Evolutionary conservation across 495 filamentous ascomycete species (phyloP).

Genomic region (Daldinia caldariorum): DNA sequence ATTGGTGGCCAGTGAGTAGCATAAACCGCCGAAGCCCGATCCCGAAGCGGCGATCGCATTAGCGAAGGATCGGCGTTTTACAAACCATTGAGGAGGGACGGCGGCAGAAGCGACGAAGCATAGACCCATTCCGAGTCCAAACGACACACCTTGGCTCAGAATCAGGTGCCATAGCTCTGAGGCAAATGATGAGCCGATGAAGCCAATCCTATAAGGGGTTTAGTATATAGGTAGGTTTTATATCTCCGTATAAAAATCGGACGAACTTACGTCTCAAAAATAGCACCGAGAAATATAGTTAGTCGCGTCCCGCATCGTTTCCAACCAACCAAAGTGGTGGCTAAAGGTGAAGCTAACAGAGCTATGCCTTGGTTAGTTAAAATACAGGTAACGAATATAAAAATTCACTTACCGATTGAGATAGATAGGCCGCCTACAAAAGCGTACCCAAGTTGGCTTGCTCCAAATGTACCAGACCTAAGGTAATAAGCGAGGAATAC

Average conservation of each 20-base stretch:
- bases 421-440: slow-evolving; percentile 79
- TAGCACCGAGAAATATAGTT: slow-evolving; percentile 68
- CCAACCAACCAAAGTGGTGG: slow-evolving; percentile 65
- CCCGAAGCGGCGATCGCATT: slow-evolving; percentile 78
- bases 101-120: slow-evolving; percentile 76
- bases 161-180: slow-evolving; percentile 76
- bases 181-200: slow-evolving; percentile 75
- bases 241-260: background rate
- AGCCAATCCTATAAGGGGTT: slow-evolving; percentile 51
- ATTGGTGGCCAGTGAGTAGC: slow-evolving; percentile 65
- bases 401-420: slow-evolving; percentile 55
- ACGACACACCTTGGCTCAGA: slow-evolving; percentile 78
- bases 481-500: slow-evolving; percentile 80
- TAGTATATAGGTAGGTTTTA: background rate
- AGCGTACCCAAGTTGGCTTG: slow-evolving; percentile 70
- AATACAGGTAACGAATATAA: background rate
- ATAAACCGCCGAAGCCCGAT: slow-evolving; percentile 78
- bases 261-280: slow-evolving; percentile 63
- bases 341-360: slow-evolving; percentile 71
- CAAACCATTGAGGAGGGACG: slow-evolving; percentile 84
- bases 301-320: slow-evolving; percentile 61
- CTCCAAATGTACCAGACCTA: slow-evolving; percentile 64
- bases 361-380: slow-evolving; percentile 57
- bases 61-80: slow-evolving; percentile 71
- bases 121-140: slow-evolving; percentile 81